Evolutionary conservation across 768 basidiomycete genomes (phyloP).

Genomic region (Pluteus cervinus): DNA sequence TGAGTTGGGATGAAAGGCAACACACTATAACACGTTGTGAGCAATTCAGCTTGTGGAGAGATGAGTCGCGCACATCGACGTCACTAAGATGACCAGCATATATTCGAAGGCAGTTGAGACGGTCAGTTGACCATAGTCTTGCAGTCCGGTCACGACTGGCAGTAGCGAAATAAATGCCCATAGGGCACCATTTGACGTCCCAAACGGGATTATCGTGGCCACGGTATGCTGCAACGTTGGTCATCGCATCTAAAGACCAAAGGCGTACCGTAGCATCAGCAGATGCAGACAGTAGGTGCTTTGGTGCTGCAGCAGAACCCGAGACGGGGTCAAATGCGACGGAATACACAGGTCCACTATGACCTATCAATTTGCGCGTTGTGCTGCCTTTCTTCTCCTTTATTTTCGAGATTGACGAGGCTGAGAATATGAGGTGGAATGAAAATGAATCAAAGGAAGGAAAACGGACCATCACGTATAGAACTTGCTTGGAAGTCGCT

Average conservation of each 20-base stretch:
- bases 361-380: slow-evolving; percentile 93
- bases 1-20: slow-evolving; percentile 96
- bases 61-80: slow-evolving; percentile 73
- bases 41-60: neutral
- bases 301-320: slow-evolving; percentile 82
- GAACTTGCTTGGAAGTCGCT: slow-evolving; percentile 68
- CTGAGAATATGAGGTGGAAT: slow-evolving; percentile 30
- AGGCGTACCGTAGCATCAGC: slow-evolving; percentile 87
- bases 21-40: slow-evolving; percentile 49
- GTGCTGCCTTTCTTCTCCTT: slow-evolving; percentile 77
- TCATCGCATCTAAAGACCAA: slow-evolving; percentile 95
- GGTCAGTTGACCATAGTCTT: slow-evolving; percentile 92
- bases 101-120: slow-evolving; percentile 78
- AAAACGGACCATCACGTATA: slow-evolving; percentile 61
- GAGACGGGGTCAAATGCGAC: slow-evolving; percentile 88
- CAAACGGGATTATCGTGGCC: slow-evolving; percentile 97
- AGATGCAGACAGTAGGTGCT: slow-evolving; percentile 85
- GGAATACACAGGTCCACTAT: slow-evolving; percentile 94
- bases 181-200: slow-evolving; percentile 99
- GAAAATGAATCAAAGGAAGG: slow-evolving; percentile 1
- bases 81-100: slow-evolving; percentile 97
- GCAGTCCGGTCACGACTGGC: slow-evolving; percentile 93
- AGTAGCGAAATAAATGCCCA: slow-evolving; percentile 98
- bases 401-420: slow-evolving; percentile 53
- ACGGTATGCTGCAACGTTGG: slow-evolving; percentile 88